Evolutionary conservation across 352 stramenopile genomes (phyloP).

Genomic region (Pythium coloratum): DNA sequence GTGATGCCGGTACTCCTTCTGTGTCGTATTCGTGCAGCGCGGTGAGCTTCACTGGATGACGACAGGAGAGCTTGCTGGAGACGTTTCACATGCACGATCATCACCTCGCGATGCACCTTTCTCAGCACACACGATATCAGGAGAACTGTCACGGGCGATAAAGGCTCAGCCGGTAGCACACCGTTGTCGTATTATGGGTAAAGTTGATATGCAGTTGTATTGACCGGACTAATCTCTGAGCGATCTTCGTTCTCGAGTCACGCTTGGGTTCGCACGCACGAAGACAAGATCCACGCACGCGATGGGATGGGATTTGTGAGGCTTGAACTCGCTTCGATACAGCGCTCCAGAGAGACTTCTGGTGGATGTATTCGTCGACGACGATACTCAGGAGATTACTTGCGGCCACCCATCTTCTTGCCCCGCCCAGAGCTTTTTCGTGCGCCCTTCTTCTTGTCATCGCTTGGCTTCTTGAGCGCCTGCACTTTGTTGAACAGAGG

Average conservation of each 20-base stretch:
- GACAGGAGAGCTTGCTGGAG: no score
- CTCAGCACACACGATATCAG: no score
- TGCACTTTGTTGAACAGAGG: conserved; percentile 96
- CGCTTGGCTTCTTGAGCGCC: conserved; percentile 70
- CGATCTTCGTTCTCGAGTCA: neutral
- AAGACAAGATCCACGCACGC: neutral
- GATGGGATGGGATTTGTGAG: neutral
- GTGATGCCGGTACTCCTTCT: no score
- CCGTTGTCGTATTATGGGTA: neutral
- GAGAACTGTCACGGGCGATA: no score
- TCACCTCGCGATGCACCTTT: no score
- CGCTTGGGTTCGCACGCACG: neutral
- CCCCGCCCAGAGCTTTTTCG: conserved; percentile 21
- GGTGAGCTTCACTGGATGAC: no score
- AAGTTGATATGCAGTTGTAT: neutral
- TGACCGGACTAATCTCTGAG: neutral
- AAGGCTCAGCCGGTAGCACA: no score
- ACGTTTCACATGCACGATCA: no score
- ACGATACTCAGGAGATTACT: conserved; percentile 6
- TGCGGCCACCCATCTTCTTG: conserved; percentile 6
- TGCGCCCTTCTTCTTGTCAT: conserved; percentile 41
- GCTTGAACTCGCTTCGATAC: neutral
- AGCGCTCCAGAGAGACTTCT: neutral
- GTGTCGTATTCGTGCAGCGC: no score
- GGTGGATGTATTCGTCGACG: neutral